Evolutionary conservation across 2,329 filamentous ascomycete species (phyloP).

Genomic region (Fonsecaea monophora): DNA sequence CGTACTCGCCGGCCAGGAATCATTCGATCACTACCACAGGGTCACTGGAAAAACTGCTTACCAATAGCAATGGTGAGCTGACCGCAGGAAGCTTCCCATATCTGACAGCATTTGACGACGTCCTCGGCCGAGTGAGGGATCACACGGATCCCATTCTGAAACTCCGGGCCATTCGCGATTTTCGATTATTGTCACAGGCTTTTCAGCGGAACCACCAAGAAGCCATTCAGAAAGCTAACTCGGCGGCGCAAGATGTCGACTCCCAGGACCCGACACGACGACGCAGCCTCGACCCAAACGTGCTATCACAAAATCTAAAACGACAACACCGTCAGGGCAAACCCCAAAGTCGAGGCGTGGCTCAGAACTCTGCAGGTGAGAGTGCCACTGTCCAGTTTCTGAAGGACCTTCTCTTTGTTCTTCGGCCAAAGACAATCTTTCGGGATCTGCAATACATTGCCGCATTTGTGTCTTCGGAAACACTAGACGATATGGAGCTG

Average conservation of each 20-base stretch:
- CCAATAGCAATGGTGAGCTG: background rate
- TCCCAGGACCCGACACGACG: conserved; percentile 23
- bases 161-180: conserved; percentile 79
- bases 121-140: conserved; percentile 85
- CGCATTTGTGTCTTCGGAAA: conserved; percentile 64
- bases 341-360: conserved; percentile 32
- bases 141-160: conserved; percentile 89
- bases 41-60: conserved; percentile 8
- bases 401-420: conserved; percentile 69
- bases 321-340: conserved; percentile 19
- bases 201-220: conserved; percentile 18
- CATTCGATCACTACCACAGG: background rate
- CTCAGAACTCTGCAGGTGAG: conserved; percentile 20
- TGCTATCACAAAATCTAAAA: conserved; percentile 21
- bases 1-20: background rate
- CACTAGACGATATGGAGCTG: conserved; percentile 63
- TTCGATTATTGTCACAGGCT: conserved; percentile 80
- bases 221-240: background rate
- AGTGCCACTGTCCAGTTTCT: conserved; percentile 62
- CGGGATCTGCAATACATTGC: conserved; percentile 78
- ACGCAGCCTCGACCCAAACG: conserved; percentile 34
- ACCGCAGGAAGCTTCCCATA: conserved; percentile 23
- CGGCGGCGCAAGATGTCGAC: background rate
- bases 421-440: conserved; percentile 81
- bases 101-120: conserved; percentile 46